A percentile compares a stretch with the other conserved stretches of the same genome.
phyloP scores from a whole-genome alignment of 306 rosid genomes.

The Quercus rubra region DNA sequence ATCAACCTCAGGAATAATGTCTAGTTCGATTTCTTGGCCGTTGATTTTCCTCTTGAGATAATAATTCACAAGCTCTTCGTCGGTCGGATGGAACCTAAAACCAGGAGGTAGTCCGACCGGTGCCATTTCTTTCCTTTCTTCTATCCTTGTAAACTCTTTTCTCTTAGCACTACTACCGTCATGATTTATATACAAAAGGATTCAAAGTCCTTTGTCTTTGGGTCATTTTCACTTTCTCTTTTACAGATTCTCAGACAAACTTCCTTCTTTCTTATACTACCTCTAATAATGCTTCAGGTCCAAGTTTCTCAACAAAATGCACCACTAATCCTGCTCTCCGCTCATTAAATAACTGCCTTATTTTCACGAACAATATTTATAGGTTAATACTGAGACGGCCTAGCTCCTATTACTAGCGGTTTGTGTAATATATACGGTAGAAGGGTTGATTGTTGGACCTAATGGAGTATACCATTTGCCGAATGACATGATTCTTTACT shows the following conservation, averaged over 20 bases:
- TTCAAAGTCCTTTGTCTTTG: slow-evolving; percentile 71
- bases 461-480: too few relatives aligned
- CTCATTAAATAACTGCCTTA: neutral
- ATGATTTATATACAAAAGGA: slow-evolving; percentile 47
- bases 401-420: too few relatives aligned
- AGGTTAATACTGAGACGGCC: neutral
- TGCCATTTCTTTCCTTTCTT: slow-evolving; percentile 45
- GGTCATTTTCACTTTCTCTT: slow-evolving; percentile 65
- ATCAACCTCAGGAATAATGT: slow-evolving; percentile 97
- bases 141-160: slow-evolving; percentile 23
- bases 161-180: slow-evolving; percentile 27
- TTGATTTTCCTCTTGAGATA: slow-evolving; percentile 88
- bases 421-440: too few relatives aligned
- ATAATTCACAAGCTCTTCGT: slow-evolving; percentile 93
- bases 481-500: too few relatives aligned
- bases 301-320: slow-evolving; percentile 11
- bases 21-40: slow-evolving; percentile 95
- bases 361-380: neutral
- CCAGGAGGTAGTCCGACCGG: slow-evolving; percentile 99
- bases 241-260: slow-evolving; percentile 87
- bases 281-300: slow-evolving; percentile 15
- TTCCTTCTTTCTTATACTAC: slow-evolving; percentile 41
- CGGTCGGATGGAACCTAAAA: slow-evolving; percentile 96
- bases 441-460: too few relatives aligned
- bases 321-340: slow-evolving; percentile 9